These are phyloP conservation scores for Clarireedia sp. DNA, from an alignment of 2,329 filamentous ascomycete genomes.

Conservation along the genomic window DNA sequence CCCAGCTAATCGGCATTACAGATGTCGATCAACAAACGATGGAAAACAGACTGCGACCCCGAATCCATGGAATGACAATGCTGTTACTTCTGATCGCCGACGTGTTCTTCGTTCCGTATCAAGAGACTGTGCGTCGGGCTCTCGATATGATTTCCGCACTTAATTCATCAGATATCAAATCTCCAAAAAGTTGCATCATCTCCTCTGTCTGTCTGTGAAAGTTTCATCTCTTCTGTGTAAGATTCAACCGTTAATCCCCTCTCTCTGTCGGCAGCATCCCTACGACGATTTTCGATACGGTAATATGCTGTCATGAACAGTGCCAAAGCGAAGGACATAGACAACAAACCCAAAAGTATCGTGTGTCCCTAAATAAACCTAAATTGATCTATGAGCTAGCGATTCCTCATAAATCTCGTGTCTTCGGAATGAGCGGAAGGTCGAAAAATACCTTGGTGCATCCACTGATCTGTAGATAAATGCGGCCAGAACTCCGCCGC, in stretches of 20 bases:
- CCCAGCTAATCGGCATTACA: no score
- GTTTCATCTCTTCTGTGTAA: constrained; percentile 47
- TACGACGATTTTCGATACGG: constrained; percentile 46
- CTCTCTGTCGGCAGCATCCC: constrained; percentile 34
- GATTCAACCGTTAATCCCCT: constrained; percentile 39
- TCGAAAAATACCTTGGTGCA: constrained; percentile 20
- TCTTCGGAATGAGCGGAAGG: constrained; percentile 16
- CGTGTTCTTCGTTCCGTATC: not conserved
- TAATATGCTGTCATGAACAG: constrained; percentile 51
- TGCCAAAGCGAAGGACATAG: constrained; percentile 43
- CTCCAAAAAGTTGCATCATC: constrained; percentile 50
- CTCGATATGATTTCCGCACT: no score
- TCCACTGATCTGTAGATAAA: constrained; percentile 41
- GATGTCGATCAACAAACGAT: no score
- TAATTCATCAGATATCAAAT: constrained; percentile 38
- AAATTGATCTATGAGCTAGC: not conserved
- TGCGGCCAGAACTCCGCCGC: constrained; percentile 59
- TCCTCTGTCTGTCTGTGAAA: constrained; percentile 44
- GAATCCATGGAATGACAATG: no score
- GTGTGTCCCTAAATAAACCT: constrained; percentile 39
- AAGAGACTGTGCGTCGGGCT: not conserved
- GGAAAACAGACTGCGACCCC: no score
- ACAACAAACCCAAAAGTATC: constrained; percentile 35
- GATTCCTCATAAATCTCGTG: not conserved
- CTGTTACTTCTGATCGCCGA: not conserved